Conservation (phyloP, 768 basidiomycete genomes). For the Tylopilus felleus region DNA sequence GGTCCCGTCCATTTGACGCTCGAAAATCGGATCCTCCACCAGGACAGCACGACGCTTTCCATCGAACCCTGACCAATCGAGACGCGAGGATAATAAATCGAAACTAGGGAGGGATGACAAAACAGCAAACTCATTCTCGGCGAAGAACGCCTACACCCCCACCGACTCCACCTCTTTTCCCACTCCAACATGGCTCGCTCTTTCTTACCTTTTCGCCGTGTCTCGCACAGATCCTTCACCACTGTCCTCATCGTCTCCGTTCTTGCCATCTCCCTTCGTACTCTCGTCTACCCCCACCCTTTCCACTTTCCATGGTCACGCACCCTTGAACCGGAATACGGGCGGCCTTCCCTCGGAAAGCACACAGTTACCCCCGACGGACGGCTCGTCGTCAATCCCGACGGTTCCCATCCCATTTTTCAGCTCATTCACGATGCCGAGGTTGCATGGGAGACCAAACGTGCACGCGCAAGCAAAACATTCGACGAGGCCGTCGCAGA, state of each 20-base stretch:
- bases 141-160: neutral
- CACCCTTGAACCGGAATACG: neutral
- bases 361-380: constrained; percentile 31
- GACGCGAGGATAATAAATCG: too few relatives aligned
- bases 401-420: constrained; percentile 35
- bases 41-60: too few relatives aligned
- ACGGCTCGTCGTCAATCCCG: constrained; percentile 32
- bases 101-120: neutral
- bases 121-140: neutral
- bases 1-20: too few relatives aligned
- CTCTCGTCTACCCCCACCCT: neutral
- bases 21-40: too few relatives aligned
- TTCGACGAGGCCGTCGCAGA: constrained; percentile 38
- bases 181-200: neutral
- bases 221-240: neutral
- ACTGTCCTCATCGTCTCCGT: neutral
- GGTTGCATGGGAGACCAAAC: constrained; percentile 35
- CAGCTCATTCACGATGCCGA: constrained; percentile 39
- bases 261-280: neutral
- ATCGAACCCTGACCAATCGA: too few relatives aligned
- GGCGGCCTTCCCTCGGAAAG: neutral
- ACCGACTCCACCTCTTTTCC: neutral
- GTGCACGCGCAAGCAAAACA: constrained; percentile 34
- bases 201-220: neutral
- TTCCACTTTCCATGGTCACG: neutral